Evolutionary conservation across 106 monocot genomes (phyloP).

Genomic region (Triglochin maritima): DNA sequence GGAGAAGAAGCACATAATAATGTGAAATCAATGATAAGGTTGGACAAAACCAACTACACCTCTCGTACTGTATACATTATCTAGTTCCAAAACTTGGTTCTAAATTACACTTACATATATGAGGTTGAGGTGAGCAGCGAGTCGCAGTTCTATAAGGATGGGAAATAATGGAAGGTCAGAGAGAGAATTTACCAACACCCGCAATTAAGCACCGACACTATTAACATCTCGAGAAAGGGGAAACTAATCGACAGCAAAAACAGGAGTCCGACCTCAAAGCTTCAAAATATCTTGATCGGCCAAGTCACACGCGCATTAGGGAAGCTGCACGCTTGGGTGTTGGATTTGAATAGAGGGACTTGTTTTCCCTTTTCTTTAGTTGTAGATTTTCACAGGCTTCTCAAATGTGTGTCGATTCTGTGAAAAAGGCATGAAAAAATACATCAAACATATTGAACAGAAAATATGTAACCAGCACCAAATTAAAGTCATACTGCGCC

Average conservation of each 20-base stretch:
- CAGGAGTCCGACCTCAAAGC: not conserved
- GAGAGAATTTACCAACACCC: not conserved
- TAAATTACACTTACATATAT: slow-evolving; percentile 9
- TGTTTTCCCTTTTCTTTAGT: slow-evolving; percentile 24
- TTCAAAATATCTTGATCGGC: not conserved
- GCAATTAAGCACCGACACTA: not conserved
- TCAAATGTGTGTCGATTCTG: slow-evolving; percentile 74
- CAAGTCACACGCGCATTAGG: not conserved
- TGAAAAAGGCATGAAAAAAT: slow-evolving; percentile 20
- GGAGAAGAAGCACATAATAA: not conserved
- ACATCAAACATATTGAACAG: not conserved
- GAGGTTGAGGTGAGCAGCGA: not conserved
- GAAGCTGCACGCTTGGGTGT: not conserved
- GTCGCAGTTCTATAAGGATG: not conserved
- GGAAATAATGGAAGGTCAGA: not conserved
- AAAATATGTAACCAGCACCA: not conserved
- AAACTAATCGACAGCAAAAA: not conserved
- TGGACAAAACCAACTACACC: slow-evolving; percentile 3
- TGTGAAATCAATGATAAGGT: not conserved
- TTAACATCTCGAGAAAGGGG: not conserved
- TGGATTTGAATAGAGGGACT: not conserved
- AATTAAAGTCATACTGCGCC: not conserved
- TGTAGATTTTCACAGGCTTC: slow-evolving; percentile 96
- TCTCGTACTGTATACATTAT: slow-evolving; percentile 19
- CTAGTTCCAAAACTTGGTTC: slow-evolving; percentile 19